phyloP scores from a whole-genome alignment of 73 alveolate species.

The Breviolum minutum region DNA sequence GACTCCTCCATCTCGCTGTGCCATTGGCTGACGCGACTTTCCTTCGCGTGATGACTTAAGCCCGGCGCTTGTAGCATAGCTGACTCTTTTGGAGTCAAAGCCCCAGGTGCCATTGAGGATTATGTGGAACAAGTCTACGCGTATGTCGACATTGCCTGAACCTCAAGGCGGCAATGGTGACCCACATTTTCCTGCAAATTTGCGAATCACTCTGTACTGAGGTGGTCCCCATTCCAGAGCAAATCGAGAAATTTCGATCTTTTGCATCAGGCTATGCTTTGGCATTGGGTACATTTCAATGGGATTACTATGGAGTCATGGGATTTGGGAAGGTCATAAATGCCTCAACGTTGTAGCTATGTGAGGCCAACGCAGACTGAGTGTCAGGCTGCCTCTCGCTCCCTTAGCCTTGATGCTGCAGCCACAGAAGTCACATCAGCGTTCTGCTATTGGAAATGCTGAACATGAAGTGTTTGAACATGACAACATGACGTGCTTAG shows the following conservation, averaged over 20 bases:
- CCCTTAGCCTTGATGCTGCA: not conserved
- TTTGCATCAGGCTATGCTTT: not conserved
- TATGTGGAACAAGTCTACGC: slow-evolving; percentile 84
- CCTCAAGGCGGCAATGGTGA: not conserved
- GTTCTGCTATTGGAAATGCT: not conserved
- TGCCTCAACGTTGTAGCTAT: not conserved
- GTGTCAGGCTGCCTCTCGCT: slow-evolving; percentile 50
- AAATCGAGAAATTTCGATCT: not conserved
- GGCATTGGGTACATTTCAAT: too few relatives aligned
- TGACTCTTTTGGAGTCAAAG: not conserved
- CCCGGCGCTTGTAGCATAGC: not conserved
- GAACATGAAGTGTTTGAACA: not conserved
- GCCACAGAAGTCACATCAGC: not conserved
- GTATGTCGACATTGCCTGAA: slow-evolving; percentile 33
- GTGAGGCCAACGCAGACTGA: slow-evolving; percentile 1
- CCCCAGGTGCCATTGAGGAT: slow-evolving; percentile 57
- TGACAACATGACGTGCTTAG: not conserved
- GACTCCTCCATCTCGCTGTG: too few relatives aligned
- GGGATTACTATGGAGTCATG: too few relatives aligned
- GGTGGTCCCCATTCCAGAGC: slow-evolving; percentile 80
- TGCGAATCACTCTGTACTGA: not conserved
- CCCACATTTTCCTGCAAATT: not conserved
- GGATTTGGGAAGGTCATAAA: not conserved
- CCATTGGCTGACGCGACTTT: not conserved
- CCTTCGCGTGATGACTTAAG: not conserved